Conservation (phyloP, 106 monocot species). For the Gastrodia elata region DNA sequence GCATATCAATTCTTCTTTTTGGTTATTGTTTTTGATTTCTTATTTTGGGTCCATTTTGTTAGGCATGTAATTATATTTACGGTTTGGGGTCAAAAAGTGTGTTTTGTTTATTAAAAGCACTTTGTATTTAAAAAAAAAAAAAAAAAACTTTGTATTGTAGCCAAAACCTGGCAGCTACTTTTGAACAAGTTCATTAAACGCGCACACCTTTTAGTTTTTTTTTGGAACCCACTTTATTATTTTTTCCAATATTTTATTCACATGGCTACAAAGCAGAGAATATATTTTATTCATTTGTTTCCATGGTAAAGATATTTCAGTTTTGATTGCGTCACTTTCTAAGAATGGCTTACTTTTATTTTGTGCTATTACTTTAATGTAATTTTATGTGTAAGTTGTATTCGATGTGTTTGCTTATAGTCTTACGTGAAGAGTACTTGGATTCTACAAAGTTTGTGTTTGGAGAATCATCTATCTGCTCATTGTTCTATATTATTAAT, state of each 20-base stretch:
- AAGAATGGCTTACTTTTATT: background rate
- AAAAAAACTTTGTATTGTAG: background rate
- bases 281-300: background rate
- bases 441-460: background rate
- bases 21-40: background rate
- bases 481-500: background rate
- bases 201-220: background rate
- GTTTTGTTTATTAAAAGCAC: background rate
- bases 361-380: background rate
- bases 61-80: background rate
- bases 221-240: background rate
- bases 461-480: background rate
- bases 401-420: background rate
- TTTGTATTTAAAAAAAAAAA: too few relatives aligned
- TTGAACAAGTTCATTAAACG: background rate
- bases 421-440: background rate
- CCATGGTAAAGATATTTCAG: background rate
- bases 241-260: slow-evolving; percentile 1
- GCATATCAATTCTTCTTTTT: too few relatives aligned
- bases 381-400: background rate
- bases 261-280: background rate
- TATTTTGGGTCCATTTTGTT: background rate
- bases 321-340: background rate
- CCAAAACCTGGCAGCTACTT: background rate
- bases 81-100: background rate